phyloP scores from a whole-genome alignment of 1,284 basidiomycete species.

The Trametes versicolor region DNA sequence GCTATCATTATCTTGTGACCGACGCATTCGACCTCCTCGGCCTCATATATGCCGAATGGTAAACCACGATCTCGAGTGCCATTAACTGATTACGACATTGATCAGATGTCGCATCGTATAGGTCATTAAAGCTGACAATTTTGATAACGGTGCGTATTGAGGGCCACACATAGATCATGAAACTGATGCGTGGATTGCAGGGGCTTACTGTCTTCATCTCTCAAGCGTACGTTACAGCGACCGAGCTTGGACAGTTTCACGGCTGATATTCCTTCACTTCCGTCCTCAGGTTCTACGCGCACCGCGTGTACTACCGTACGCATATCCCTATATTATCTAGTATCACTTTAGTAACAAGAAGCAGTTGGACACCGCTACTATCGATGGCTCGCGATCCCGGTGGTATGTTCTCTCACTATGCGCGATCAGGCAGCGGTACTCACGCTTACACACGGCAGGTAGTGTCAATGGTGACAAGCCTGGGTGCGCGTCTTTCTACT shows the following conservation, averaged over 20 bases:
- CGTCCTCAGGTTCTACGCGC: constrained; percentile 13
- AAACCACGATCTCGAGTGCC: not conserved
- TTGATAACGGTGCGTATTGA: constrained; percentile 1
- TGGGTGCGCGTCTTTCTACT: not conserved
- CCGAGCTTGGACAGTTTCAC: no score
- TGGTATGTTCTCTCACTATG: not conserved
- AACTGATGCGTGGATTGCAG: not conserved
- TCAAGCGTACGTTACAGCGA: not conserved
- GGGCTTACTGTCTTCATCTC: not conserved
- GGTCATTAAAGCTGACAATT: no score
- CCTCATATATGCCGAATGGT: not conserved
- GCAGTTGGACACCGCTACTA: constrained; percentile 4
- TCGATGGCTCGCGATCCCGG: constrained; percentile 11
- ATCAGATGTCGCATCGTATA: no score
- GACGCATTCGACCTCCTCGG: constrained; percentile 3
- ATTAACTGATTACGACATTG: no score
- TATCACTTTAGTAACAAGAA: not conserved
- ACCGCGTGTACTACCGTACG: constrained; percentile 6
- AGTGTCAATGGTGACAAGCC: not conserved
- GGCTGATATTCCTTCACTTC: no score
- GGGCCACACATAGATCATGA: not conserved
- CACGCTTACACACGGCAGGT: not conserved
- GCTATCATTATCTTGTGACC: constrained; percentile 15
- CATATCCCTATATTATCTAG: not conserved
- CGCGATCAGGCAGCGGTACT: not conserved